Percentiles rank a stretch among this genome's conserved stretches.
Conservation (phyloP, 225 moss, liverwort and hornwort genomes). For the Antitrichia curtipendula region DNA sequence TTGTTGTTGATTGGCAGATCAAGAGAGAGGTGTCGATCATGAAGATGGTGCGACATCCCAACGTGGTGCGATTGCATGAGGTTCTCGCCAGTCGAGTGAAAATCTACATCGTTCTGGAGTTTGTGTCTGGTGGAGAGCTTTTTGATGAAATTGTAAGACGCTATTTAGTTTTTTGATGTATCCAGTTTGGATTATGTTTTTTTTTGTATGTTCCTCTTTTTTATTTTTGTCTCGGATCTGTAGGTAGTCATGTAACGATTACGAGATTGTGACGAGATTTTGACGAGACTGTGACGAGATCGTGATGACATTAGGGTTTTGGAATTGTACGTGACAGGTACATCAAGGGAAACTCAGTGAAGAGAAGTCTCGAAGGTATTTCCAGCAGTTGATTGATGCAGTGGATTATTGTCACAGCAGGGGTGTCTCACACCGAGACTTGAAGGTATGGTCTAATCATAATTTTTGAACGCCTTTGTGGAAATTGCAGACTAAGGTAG, state of each 20-base stretch:
- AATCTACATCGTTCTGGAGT: constrained; percentile 86
- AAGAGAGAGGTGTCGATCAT: constrained; percentile 84
- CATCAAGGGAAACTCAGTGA: constrained; percentile 80
- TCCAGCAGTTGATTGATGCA: constrained; percentile 86
- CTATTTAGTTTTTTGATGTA: not conserved
- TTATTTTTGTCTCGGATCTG: not conserved
- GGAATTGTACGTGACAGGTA: constrained; percentile 27
- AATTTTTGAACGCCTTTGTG: not conserved
- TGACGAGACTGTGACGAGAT: not conserved
- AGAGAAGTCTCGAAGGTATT: constrained; percentile 64
- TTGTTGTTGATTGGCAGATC: constrained; percentile 20
- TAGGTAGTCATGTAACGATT: not conserved
- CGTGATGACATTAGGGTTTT: not conserved
- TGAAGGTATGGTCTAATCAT: constrained; percentile 45
- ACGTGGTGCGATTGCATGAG: constrained; percentile 81
- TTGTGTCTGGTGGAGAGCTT: constrained; percentile 87
- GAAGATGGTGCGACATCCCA: constrained; percentile 88
- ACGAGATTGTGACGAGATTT: not conserved
- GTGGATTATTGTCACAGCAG: constrained; percentile 87
- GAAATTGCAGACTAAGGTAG: not conserved
- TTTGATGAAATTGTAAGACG: constrained; percentile 82
- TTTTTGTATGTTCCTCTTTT: not conserved
- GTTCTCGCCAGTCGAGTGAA: constrained; percentile 75
- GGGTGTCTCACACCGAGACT: constrained; percentile 83
- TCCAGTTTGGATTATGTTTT: not conserved